Percentiles rank a stretch among this genome's conserved stretches.
These are phyloP conservation scores for Yamadazyma philogaea DNA, from an alignment of 805 yeast species.

Conservation along the genomic window DNA sequence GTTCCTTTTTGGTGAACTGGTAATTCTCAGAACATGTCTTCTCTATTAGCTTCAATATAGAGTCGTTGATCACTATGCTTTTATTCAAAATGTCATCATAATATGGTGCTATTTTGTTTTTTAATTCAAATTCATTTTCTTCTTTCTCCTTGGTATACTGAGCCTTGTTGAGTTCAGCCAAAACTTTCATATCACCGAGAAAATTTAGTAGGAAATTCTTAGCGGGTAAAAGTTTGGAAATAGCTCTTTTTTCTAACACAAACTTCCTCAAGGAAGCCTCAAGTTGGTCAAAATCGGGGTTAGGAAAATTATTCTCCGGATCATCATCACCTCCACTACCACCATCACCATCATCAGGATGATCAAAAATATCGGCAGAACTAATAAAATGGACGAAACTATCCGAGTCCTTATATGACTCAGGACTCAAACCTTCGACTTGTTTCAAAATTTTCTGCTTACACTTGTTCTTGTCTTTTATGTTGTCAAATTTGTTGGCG, in stretches of 20 bases:
- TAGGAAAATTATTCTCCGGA: slow-evolving; percentile 28
- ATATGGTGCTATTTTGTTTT: slow-evolving; percentile 54
- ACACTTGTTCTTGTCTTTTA: slow-evolving; percentile 78
- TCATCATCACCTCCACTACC: slow-evolving; percentile 24
- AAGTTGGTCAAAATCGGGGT: slow-evolving; percentile 67
- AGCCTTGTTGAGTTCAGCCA: slow-evolving; percentile 63
- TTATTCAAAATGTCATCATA: slow-evolving; percentile 52
- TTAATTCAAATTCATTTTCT: slow-evolving; percentile 47
- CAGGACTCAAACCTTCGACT: slow-evolving; percentile 81
- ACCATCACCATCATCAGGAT: slow-evolving; percentile 33
- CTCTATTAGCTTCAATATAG: slow-evolving; percentile 64
- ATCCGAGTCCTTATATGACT: slow-evolving; percentile 80
- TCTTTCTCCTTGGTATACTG: slow-evolving; percentile 47
- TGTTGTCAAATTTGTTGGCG: slow-evolving; percentile 87
- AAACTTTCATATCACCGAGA: slow-evolving; percentile 56
- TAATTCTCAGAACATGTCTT: slow-evolving; percentile 55
- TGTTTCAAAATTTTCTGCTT: slow-evolving; percentile 75
- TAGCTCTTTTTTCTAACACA: slow-evolving; percentile 81
- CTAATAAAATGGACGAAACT: slow-evolving; percentile 94
- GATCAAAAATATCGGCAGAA: slow-evolving; percentile 47
- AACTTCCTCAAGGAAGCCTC: slow-evolving; percentile 85
- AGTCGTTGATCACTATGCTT: slow-evolving; percentile 54
- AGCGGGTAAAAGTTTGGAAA: slow-evolving; percentile 89
- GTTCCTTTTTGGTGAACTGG: slow-evolving; percentile 52
- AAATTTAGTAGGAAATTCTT: slow-evolving; percentile 77